Conservation (phyloP, 192 early-diverging fungal genomes). For the Oehlia diaphana region DNA sequence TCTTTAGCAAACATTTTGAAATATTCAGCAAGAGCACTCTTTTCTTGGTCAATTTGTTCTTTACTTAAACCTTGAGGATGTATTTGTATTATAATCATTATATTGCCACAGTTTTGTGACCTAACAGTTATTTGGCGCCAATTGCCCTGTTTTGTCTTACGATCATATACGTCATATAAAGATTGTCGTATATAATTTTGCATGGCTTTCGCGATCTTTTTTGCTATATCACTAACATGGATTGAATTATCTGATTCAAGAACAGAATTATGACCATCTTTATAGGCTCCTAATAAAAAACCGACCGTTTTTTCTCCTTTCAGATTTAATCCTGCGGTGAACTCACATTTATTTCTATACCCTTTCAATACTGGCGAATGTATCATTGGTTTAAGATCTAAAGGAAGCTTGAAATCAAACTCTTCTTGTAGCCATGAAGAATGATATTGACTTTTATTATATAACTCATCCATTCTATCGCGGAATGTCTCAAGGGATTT, state of each 20-base stretch:
- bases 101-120: conserved; percentile 61
- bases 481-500: conserved; percentile 42
- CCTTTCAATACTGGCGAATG: conserved; percentile 58
- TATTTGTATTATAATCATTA: conserved; percentile 65
- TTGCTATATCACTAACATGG: conserved; percentile 49
- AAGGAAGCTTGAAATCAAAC: conserved; percentile 32
- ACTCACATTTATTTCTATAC: conserved; percentile 82
- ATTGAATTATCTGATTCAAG: conserved; percentile 41
- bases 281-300: conserved; percentile 67
- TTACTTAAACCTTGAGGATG: conserved; percentile 45
- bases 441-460: background rate
- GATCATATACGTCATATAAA: conserved; percentile 37
- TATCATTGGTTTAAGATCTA: conserved; percentile 35
- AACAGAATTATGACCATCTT: conserved; percentile 60
- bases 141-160: conserved; percentile 38
- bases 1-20: conserved; percentile 35
- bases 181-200: conserved; percentile 41
- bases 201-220: conserved; percentile 51
- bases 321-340: conserved; percentile 63
- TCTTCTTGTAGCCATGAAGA: background rate
- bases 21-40: conserved; percentile 31
- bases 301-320: conserved; percentile 58
- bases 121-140: conserved; percentile 67
- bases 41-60: conserved; percentile 42
- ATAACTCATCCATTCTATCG: conserved; percentile 31